A percentile compares a stretch with the other conserved stretches of the same genome.
Evolutionary conservation across 2,329 filamentous ascomycete genomes (phyloP).

Genomic region (Beauveria medogensis): DNA sequence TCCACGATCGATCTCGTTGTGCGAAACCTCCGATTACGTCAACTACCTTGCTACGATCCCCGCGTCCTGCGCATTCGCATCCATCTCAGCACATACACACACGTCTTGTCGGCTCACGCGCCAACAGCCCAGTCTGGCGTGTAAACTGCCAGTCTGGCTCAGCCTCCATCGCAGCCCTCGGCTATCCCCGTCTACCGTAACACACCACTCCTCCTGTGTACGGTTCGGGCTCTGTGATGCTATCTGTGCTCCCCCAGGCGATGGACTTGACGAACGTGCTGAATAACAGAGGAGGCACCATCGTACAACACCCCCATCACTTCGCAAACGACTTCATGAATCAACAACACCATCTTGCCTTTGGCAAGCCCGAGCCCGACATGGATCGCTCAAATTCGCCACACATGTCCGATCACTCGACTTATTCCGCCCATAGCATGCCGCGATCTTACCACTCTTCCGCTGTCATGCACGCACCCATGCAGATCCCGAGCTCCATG

Average conservation of each 20-base stretch:
- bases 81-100: background rate
- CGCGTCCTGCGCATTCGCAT: background rate
- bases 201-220: conserved; percentile 9
- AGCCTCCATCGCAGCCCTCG: background rate
- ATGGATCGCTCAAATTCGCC: conserved; percentile 50
- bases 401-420: conserved; percentile 52
- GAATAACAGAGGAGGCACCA: conserved; percentile 37
- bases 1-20: conserved; percentile 3
- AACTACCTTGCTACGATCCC: background rate
- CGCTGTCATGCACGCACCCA: conserved; percentile 40
- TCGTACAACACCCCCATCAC: conserved; percentile 23
- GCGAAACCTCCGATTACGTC: background rate
- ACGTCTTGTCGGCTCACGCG: background rate
- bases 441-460: conserved; percentile 46
- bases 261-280: conserved; percentile 47
- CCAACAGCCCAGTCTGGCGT: background rate
- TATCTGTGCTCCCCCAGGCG: conserved; percentile 36
- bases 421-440: conserved; percentile 43
- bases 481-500: conserved; percentile 38
- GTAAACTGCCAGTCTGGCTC: background rate
- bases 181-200: background rate
- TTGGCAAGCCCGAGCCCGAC: conserved; percentile 28
- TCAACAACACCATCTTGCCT: conserved; percentile 23
- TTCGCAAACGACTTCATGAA: conserved; percentile 25
- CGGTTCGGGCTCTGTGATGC: conserved; percentile 23